A percentile compares a stretch with the other conserved stretches of the same genome.
phyloP scores from a whole-genome alignment of 805 yeast genomes.

The Sungouiozyma intestinalis region DNA sequence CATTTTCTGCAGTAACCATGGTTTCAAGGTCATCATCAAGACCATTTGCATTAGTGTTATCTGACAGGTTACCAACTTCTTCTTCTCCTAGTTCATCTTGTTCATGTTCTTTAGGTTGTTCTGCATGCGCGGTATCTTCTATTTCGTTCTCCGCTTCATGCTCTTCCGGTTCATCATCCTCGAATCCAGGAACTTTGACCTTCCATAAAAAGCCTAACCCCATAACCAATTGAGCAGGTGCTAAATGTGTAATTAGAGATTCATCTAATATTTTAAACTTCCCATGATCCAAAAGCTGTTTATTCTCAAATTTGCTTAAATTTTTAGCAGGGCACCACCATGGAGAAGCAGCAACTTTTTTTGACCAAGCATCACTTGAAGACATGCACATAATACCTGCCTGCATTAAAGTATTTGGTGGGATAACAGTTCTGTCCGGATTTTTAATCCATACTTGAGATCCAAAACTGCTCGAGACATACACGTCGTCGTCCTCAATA shows the following conservation, averaged over 20 bases:
- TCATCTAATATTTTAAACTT: slow-evolving; percentile 42
- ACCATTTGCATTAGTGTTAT: background rate
- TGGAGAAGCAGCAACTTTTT: slow-evolving; percentile 69
- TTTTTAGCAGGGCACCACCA: slow-evolving; percentile 72
- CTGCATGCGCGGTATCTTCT: slow-evolving; percentile 1
- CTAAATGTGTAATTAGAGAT: slow-evolving; percentile 47
- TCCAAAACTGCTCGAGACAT: slow-evolving; percentile 68
- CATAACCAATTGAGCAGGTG: slow-evolving; percentile 80
- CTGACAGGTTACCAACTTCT: slow-evolving; percentile 3
- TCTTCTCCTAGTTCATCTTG: slow-evolving; percentile 2
- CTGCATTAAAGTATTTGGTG: slow-evolving; percentile 81
- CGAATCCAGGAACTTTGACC: slow-evolving; percentile 35
- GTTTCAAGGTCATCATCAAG: slow-evolving; percentile 1
- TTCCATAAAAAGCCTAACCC: slow-evolving; percentile 80
- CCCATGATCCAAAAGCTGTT: slow-evolving; percentile 47
- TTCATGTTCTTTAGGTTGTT: slow-evolving; percentile 2
- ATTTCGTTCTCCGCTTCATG: slow-evolving; percentile 4
- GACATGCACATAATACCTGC: slow-evolving; percentile 82
- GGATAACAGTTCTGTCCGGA: slow-evolving; percentile 62
- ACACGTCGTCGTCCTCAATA: slow-evolving; percentile 60
- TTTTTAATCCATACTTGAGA: slow-evolving; percentile 72
- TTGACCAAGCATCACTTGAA: slow-evolving; percentile 82
- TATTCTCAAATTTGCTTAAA: slow-evolving; percentile 53
- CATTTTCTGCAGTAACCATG: background rate
- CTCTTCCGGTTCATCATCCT: slow-evolving; percentile 5